phyloP scores from a whole-genome alignment of 2,329 filamentous ascomycete genomes.

The Trichoderma afroharzianum region DNA sequence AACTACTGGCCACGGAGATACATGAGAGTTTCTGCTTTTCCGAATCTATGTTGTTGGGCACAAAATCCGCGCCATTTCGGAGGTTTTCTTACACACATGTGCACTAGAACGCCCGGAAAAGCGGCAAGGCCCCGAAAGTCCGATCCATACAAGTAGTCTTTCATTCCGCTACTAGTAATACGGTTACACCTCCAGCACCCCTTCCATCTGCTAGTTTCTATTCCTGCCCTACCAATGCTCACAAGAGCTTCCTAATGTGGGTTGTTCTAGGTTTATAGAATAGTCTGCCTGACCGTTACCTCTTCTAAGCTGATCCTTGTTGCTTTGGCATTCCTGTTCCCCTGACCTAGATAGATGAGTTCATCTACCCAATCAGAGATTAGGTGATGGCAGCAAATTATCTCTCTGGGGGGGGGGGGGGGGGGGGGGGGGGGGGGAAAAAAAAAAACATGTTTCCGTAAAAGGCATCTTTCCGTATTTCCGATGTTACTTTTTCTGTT shows the following conservation, averaged over 20 bases:
- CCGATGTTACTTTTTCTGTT: neutral
- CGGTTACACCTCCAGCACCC: neutral
- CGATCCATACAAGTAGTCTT: neutral
- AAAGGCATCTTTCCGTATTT: neutral
- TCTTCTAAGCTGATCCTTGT: neutral
- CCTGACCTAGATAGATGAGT: neutral
- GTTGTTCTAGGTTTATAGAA: neutral
- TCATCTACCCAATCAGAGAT: neutral
- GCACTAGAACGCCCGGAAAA: neutral
- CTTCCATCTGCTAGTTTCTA: neutral
- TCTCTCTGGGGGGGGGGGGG: no score
- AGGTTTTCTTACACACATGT: neutral
- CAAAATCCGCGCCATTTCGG: neutral
- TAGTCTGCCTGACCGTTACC: neutral
- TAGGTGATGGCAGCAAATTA: neutral
- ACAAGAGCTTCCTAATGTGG: neutral
- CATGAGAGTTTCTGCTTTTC: neutral
- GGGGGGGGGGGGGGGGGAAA: no score
- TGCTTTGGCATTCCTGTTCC: neutral
- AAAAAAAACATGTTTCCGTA: no score
- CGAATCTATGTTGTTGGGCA: neutral
- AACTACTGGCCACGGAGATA: neutral
- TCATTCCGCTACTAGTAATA: neutral
- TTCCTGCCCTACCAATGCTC: neutral
- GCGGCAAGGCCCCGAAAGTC: neutral